Conservation (phyloP, 75 land plant species). For the Cryptomeria japonica region DNA sequence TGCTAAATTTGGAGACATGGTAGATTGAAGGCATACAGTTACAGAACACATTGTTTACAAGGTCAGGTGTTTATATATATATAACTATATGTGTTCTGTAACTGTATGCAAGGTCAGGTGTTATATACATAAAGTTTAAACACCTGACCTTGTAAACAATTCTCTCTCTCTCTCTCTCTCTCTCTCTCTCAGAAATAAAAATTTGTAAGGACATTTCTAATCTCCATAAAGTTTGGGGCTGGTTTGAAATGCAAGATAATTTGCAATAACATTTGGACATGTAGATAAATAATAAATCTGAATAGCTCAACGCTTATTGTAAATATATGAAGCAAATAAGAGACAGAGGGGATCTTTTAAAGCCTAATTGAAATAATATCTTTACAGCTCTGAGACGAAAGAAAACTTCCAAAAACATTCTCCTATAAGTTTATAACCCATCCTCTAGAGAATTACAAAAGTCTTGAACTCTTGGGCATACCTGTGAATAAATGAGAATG, state of each 20-base stretch:
- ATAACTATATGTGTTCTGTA: too few relatives aligned
- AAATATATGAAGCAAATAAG: conserved; percentile 2
- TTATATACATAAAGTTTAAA: too few relatives aligned
- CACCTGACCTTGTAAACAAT: too few relatives aligned
- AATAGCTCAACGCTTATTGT: background rate
- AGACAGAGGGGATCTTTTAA: background rate
- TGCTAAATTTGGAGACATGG: background rate
- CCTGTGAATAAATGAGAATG: background rate
- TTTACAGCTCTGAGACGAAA: background rate
- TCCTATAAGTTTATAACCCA: background rate
- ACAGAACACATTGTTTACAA: background rate
- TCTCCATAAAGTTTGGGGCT: background rate
- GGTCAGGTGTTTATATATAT: background rate
- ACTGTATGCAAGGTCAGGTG: too few relatives aligned
- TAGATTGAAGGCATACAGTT: background rate
- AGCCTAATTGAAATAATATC: background rate
- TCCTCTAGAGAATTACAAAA: background rate
- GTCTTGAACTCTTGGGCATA: background rate
- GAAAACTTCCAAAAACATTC: background rate
- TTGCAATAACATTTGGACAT: background rate
- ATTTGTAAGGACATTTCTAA: background rate
- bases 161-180: too few relatives aligned
- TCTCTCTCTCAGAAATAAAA: background rate
- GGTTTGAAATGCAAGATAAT: background rate
- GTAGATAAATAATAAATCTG: background rate